Evolutionary conservation across 306 rosid genomes (phyloP).

Genomic region (Fragaria nilgerrensis): DNA sequence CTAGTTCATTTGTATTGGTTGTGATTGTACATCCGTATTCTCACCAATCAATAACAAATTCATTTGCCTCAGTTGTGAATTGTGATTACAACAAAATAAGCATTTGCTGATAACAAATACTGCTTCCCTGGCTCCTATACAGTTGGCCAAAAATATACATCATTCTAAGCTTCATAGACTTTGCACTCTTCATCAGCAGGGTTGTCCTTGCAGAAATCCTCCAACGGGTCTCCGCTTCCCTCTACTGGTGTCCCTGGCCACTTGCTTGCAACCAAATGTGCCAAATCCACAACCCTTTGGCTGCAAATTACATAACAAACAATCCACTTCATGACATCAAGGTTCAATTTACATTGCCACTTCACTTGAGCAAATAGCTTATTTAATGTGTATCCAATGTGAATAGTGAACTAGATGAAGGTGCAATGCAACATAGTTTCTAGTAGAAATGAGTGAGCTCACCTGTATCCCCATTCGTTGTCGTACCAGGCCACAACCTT

Average conservation of each 20-base stretch:
- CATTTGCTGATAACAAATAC: constrained; percentile 15
- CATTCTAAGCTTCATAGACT: constrained; percentile 65
- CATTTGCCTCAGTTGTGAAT: not conserved
- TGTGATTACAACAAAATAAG: constrained; percentile 20
- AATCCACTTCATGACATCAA: not conserved
- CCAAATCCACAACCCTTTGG: constrained; percentile 98
- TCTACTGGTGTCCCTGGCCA: constrained; percentile 65
- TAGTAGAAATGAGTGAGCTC: constrained; percentile 14
- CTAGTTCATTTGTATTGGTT: not conserved
- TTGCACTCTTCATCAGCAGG: constrained; percentile 97
- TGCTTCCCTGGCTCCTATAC: constrained; percentile 13
- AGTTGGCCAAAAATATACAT: constrained; percentile 20
- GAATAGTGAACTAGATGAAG: not conserved
- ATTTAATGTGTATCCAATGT: not conserved
- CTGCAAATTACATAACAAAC: constrained; percentile 41
- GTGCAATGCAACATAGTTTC: not conserved
- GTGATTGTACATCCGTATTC: not conserved
- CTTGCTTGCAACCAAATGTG: constrained; percentile 79
- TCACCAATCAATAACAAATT: not conserved
- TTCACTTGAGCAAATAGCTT: not conserved
- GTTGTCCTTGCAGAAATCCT: constrained; percentile 90
- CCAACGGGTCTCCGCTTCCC: constrained; percentile 83
- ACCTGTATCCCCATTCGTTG: constrained; percentile 99
- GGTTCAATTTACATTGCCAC: not conserved
- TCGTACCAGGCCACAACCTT: constrained; percentile 99